Percentiles rank a stretch among this genome's conserved stretches.
phyloP scores from a whole-genome alignment of 2,329 filamentous ascomycete genomes.

The Leptographium radiaticola region DNA sequence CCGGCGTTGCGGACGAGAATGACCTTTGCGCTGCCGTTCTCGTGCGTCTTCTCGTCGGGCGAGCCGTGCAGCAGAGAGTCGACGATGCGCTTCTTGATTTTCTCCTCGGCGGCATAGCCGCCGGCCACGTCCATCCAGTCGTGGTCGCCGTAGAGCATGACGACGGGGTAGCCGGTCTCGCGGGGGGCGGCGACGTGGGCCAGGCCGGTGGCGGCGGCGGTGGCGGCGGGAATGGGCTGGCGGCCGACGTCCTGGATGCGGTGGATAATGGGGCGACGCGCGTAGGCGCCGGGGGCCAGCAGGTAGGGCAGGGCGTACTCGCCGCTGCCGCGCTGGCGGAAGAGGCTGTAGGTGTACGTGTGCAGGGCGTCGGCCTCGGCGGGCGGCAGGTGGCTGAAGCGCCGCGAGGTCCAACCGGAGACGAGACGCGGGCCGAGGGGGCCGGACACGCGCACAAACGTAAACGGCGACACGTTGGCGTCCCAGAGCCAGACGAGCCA shows the following conservation, averaged over 20 bases:
- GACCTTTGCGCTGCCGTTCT: constrained; percentile 75
- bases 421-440: constrained; percentile 85
- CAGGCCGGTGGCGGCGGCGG: constrained; percentile 12
- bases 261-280: constrained; percentile 73
- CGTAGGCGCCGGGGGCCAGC: constrained; percentile 85
- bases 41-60: constrained; percentile 52
- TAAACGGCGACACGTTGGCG: constrained; percentile 91
- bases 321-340: constrained; percentile 80
- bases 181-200: constrained; percentile 16
- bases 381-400: constrained; percentile 76
- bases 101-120: constrained; percentile 67
- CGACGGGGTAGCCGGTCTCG: constrained; percentile 62
- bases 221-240: constrained; percentile 35
- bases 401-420: constrained; percentile 85
- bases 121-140: constrained; percentile 98
- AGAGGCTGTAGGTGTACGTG: constrained; percentile 88
- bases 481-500: constrained; percentile 96
- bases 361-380: constrained; percentile 77
- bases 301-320: constrained; percentile 91
- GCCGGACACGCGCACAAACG: constrained; percentile 73
- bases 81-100: constrained; percentile 54
- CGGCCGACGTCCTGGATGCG: constrained; percentile 77
- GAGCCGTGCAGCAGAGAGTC: constrained; percentile 48
- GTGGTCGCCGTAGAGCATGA: constrained; percentile 93
- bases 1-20: constrained; percentile 54